Percentiles rank a stretch among this genome's conserved stretches.
These are phyloP conservation scores for Yamadazyma phyllophila DNA, from an alignment of 805 yeast genomes.

Conservation along the genomic window DNA sequence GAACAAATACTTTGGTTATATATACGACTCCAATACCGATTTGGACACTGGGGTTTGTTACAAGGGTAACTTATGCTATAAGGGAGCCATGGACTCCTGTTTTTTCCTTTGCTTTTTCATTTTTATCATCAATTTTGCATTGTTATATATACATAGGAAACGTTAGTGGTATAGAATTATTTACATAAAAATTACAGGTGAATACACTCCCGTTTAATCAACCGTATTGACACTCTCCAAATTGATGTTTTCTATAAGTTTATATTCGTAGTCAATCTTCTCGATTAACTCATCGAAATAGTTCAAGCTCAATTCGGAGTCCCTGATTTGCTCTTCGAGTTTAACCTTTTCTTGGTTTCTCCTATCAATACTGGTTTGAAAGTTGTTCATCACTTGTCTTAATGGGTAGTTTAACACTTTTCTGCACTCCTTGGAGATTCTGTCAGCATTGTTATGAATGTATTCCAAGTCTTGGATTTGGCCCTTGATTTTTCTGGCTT, in stretches of 20 bases:
- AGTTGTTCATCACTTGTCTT: conserved; percentile 70
- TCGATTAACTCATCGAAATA: conserved; percentile 53
- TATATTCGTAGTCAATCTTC: conserved; percentile 44
- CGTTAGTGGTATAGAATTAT: conserved; percentile 2
- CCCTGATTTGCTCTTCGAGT: conserved; percentile 48
- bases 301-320: conserved; percentile 53
- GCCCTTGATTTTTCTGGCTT: conserved; percentile 65
- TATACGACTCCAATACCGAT: conserved; percentile 46
- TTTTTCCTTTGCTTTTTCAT: conserved; percentile 27
- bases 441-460: conserved; percentile 69
- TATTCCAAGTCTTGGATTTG: conserved; percentile 71
- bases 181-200: conserved; percentile 1
- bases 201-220: conserved; percentile 22
- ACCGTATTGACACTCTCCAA: conserved; percentile 42
- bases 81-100: conserved; percentile 35
- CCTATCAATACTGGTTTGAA: conserved; percentile 65
- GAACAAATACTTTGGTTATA: conserved; percentile 54
- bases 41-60: conserved; percentile 40
- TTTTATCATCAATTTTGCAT: conserved; percentile 19
- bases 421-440: conserved; percentile 80
- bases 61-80: conserved; percentile 37
- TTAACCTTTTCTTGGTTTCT: conserved; percentile 57
- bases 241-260: conserved; percentile 41
- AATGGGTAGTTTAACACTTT: conserved; percentile 79
- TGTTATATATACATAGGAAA: conserved; percentile 26